These are phyloP conservation scores for Cyberlindnera sargentensis DNA, from an alignment of 805 yeast species.

Conservation along the genomic window DNA sequence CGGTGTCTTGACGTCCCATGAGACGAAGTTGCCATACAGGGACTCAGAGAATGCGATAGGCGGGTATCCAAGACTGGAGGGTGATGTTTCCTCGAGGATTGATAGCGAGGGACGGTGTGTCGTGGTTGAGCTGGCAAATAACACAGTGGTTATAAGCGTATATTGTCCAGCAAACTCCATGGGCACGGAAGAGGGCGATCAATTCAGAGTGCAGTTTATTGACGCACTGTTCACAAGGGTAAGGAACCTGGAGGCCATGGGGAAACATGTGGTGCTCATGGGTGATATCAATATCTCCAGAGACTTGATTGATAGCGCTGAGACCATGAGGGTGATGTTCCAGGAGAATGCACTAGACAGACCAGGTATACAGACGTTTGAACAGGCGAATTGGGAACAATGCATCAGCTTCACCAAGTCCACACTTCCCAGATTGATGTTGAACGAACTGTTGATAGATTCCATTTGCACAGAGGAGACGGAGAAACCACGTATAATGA, in stretches of 20 bases:
- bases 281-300: slow-evolving; percentile 86
- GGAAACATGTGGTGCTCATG: slow-evolving; percentile 68
- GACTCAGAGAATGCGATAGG: slow-evolving; percentile 43
- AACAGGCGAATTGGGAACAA: slow-evolving; percentile 25
- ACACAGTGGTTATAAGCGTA: slow-evolving; percentile 53
- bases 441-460: slow-evolving; percentile 39
- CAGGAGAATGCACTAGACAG: slow-evolving; percentile 30
- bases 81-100: slow-evolving; percentile 35
- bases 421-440: slow-evolving; percentile 34
- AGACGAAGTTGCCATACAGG: slow-evolving; percentile 15
- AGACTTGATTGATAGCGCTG: slow-evolving; percentile 80
- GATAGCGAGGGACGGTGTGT: slow-evolving; percentile 86
- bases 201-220: slow-evolving; percentile 51
- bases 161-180: slow-evolving; percentile 93
- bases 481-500: slow-evolving; percentile 36
- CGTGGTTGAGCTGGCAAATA: slow-evolving; percentile 60
- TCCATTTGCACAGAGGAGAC: slow-evolving; percentile 22
- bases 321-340: slow-evolving; percentile 41
- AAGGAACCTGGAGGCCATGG: slow-evolving; percentile 41
- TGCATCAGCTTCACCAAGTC: slow-evolving; percentile 31
- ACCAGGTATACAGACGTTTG: slow-evolving; percentile 26
- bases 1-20: slow-evolving; percentile 39
- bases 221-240: slow-evolving; percentile 55
- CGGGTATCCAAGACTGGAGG: slow-evolving; percentile 50
- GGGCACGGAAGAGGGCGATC: slow-evolving; percentile 59